phyloP scores from a whole-genome alignment of 106 monocot genomes.

The Allium cepa region DNA sequence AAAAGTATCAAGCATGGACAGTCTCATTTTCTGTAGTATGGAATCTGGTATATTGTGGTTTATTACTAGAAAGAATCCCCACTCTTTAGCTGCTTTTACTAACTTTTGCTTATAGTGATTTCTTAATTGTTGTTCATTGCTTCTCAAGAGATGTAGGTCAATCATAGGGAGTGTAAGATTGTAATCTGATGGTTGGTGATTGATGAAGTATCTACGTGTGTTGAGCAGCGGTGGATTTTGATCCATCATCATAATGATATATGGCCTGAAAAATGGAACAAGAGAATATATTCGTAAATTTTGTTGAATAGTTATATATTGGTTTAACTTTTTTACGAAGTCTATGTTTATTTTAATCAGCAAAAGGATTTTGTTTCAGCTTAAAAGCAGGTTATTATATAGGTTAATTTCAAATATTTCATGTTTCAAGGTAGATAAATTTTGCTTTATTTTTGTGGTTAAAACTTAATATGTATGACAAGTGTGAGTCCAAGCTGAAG shows the following conservation, averaged over 20 bases:
- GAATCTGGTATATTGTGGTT: constrained; percentile 19
- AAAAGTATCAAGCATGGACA: constrained; percentile 12
- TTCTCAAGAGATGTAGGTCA: constrained; percentile 9
- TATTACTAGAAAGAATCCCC: constrained; percentile 46
- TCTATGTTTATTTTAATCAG: too few relatives aligned
- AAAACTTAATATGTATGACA: too few relatives aligned
- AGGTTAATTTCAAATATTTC: too few relatives aligned
- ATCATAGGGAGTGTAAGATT: constrained; percentile 16
- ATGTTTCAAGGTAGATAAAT: too few relatives aligned
- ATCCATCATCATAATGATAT: not conserved
- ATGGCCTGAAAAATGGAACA: too few relatives aligned
- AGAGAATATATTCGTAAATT: not conserved
- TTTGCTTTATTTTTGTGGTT: too few relatives aligned
- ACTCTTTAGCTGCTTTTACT: constrained; percentile 15
- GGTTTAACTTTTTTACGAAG: too few relatives aligned
- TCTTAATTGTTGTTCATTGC: not conserved
- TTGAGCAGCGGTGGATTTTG: constrained; percentile 22
- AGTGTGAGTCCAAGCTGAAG: too few relatives aligned
- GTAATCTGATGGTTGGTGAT: not conserved
- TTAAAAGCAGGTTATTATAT: too few relatives aligned
- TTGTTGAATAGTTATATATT: not conserved
- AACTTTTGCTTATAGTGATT: constrained; percentile 19
- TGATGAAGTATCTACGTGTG: constrained; percentile 20
- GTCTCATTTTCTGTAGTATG: constrained; percentile 10
- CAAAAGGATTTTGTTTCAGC: too few relatives aligned